Evolutionary conservation across 1,139 yeast genomes (phyloP), one percentile per base, ranked within the genome.

Genomic region (Meyerozyma carpophila): DNA sequence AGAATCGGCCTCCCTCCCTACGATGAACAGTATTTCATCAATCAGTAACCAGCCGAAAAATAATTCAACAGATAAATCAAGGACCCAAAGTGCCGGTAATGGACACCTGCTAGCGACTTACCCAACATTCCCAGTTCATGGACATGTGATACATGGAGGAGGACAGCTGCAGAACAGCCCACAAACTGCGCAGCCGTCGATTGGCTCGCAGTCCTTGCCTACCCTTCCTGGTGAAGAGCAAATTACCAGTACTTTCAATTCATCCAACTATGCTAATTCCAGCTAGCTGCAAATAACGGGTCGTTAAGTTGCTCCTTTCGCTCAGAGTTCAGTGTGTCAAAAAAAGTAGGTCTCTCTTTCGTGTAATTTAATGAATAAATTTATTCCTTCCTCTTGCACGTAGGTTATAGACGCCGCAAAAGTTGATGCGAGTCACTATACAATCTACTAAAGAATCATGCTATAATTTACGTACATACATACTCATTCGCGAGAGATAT

Each of bases 401-500:
- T 21, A 5, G 24, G 6, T 21, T 27, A 4, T 27, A 10, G 6
- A 7, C 29, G 29, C 29, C 13, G 13, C 5, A 27, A 27, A 27
- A 27, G 13, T 3, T 27, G n/a, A 27, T 4, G 24, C 24, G 24
- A 21, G 8, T 8, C 24, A 21, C 24, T 21, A 21, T 8, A 21
- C n/a, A 21, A 21, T 3, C 24, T 21, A 3, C 8, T 11, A 4
- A 27, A 27, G 13, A 27, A 27, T 10, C 29, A 27, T 27, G 29
- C 29, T 27, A 27, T 27, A 27, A 11, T 27, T 2, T 11, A 27
- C 13, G 13, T 11, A 27, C 13, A 27, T 21, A 27, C 29, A 11
- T 9, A 31, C 14, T 14, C 16, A 14, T 13, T 31, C 41, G 49
- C 38, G 36, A 7, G 24, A 20, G 31, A 16, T 16, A 21, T 56